phyloP scores from a whole-genome alignment of 176 grass and related monocot genomes.

The Aegilops bicornis region DNA sequence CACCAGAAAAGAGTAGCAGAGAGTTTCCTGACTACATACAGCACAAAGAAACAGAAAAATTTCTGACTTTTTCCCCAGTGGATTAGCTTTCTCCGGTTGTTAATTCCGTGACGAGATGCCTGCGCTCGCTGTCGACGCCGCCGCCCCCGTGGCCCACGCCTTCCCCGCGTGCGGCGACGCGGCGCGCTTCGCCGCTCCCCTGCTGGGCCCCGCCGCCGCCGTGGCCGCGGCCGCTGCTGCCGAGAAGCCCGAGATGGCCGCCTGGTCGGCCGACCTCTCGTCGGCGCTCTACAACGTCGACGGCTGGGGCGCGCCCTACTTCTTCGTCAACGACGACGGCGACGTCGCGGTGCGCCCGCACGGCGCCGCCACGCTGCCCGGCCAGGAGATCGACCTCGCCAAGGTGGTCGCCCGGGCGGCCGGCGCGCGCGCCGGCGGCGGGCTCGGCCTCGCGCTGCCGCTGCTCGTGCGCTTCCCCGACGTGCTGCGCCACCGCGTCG shows the following conservation, averaged over 20 bases:
- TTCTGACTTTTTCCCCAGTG: slow-evolving; percentile 24
- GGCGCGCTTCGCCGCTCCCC: slow-evolving; percentile 57
- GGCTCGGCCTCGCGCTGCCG: slow-evolving; percentile 71
- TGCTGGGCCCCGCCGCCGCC: slow-evolving; percentile 25
- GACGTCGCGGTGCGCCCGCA: slow-evolving; percentile 75
- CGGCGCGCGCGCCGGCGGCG: slow-evolving; percentile 32
- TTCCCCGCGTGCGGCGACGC: slow-evolving; percentile 69
- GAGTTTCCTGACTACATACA: slow-evolving; percentile 4
- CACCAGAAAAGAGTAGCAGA: not conserved
- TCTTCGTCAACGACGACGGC: slow-evolving; percentile 74
- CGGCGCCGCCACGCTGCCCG: slow-evolving; percentile 58
- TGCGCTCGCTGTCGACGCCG: slow-evolving; percentile 80
- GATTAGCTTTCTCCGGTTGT: slow-evolving; percentile 42
- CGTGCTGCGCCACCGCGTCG: slow-evolving; percentile 83
- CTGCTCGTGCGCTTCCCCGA: slow-evolving; percentile 83
- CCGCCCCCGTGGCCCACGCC: slow-evolving; percentile 54
- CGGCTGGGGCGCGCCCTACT: slow-evolving; percentile 92
- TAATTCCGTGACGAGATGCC: slow-evolving; percentile 70
- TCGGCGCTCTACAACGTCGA: slow-evolving; percentile 81
- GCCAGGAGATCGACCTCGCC: slow-evolving; percentile 86
- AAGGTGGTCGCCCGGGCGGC: slow-evolving; percentile 74
- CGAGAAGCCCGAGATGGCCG: not conserved
- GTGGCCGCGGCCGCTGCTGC: not conserved
- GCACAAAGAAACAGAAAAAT: slow-evolving; percentile 20
- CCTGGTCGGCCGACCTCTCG: slow-evolving; percentile 77